Percentiles rank a stretch among this genome's conserved stretches.
Evolutionary conservation across 75 land plant species (phyloP).

Genomic region (Azolla pinnata): DNA sequence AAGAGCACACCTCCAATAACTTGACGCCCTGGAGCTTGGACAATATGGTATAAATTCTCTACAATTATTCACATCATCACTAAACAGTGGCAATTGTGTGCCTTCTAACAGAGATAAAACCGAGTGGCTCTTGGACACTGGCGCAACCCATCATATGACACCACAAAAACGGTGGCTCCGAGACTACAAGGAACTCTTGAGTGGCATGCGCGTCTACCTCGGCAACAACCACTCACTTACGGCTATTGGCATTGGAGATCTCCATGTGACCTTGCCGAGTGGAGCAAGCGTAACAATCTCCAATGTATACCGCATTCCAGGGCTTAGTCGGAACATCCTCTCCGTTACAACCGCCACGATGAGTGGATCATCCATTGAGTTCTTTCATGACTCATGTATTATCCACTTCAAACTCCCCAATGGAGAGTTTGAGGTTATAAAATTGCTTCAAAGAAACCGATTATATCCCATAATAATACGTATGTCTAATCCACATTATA

Average conservation of each 20-base stretch:
- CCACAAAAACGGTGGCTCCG: not conserved
- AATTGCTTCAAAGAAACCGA: not conserved
- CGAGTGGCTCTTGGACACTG: not conserved
- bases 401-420: not conserved
- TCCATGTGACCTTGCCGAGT: not conserved
- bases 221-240: not conserved
- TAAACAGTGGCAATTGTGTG: not conserved
- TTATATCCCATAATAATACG: not conserved
- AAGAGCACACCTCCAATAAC: not conserved
- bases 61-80: not conserved
- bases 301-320: not conserved
- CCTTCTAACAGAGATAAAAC: not conserved
- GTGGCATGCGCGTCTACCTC: not conserved
- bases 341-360: no score
- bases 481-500: not conserved
- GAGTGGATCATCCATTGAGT: not conserved
- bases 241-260: not conserved
- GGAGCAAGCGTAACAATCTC: not conserved
- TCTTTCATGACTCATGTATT: not conserved
- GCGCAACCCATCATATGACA: not conserved
- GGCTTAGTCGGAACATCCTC: not conserved
- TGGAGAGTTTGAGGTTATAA: not conserved
- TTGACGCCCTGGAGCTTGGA: not conserved
- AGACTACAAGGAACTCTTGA: not conserved
- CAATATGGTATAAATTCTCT: not conserved